Evolutionary conservation across 192 early-diverging fungal species (phyloP).

Genomic region (Backusella tarrabulga): DNA sequence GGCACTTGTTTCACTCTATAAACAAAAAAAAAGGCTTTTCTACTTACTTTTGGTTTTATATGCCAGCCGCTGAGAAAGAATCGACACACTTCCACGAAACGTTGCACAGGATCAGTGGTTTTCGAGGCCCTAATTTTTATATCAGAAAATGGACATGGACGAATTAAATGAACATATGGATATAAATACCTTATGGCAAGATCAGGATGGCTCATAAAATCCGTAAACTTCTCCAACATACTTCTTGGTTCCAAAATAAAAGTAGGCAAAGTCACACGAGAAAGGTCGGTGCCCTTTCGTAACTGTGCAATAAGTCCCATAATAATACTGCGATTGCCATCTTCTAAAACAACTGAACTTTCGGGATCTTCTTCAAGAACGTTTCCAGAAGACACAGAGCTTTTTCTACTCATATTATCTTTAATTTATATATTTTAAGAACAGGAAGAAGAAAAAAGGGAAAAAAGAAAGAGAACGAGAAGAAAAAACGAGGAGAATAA

Average conservation of each 20-base stretch:
- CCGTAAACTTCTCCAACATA: conserved; percentile 92
- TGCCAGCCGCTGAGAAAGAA: conserved; percentile 94
- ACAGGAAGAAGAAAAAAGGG: neutral
- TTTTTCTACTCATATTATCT: conserved; percentile 11
- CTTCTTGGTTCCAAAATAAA: conserved; percentile 96
- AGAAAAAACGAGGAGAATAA: conserved; percentile 1
- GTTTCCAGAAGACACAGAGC: neutral
- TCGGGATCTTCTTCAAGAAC: conserved; percentile 43
- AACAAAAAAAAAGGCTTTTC: neutral
- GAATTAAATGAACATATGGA: neutral
- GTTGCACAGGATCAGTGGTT: conserved; percentile 64
- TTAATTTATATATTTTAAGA: neutral
- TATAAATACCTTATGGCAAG: conserved; percentile 66
- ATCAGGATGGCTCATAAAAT: conserved; percentile 94
- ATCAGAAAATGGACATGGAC: neutral
- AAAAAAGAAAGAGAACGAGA: neutral
- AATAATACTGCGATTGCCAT: conserved; percentile 79
- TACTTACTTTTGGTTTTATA: conserved; percentile 79
- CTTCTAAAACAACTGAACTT: conserved; percentile 77
- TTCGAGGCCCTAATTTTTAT: conserved; percentile 58
- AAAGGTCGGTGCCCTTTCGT: conserved; percentile 86
- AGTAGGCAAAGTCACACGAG: conserved; percentile 87
- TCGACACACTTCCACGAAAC: conserved; percentile 82
- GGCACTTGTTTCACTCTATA: neutral
- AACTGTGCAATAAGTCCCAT: conserved; percentile 87